Percentiles rank a stretch among this genome's conserved stretches.
phyloP scores from a whole-genome alignment of 1,139 yeast species.

The Geotrichum candidum region DNA sequence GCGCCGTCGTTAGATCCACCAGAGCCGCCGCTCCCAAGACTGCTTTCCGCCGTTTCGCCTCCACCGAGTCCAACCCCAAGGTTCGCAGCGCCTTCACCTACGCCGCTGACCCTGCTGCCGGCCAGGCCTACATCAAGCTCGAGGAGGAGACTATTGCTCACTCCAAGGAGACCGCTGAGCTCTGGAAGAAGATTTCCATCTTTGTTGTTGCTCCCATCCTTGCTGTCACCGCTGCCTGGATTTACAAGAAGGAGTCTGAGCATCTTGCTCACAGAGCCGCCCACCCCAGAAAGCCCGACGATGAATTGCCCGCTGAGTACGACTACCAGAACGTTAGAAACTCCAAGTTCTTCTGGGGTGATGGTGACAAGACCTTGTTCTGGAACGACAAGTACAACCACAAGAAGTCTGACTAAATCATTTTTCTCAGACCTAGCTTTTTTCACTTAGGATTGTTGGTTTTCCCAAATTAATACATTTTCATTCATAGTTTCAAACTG shows the following conservation, averaged over 20 bases:
- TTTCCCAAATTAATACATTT: background rate
- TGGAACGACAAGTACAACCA: constrained; percentile 92
- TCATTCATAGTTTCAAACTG: background rate
- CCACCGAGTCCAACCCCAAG: constrained; percentile 34
- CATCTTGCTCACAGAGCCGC: constrained; percentile 80
- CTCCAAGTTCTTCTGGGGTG: constrained; percentile 77
- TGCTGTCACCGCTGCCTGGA: constrained; percentile 68
- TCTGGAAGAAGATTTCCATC: constrained; percentile 83
- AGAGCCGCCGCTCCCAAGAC: constrained; percentile 21
- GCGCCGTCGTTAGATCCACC: constrained; percentile 20
- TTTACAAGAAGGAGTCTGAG: constrained; percentile 71
- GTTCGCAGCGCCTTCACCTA: constrained; percentile 34
- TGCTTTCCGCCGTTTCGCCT: constrained; percentile 19
- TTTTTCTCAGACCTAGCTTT: background rate
- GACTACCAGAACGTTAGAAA: constrained; percentile 87
- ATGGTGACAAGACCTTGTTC: constrained; percentile 94
- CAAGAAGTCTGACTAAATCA: constrained; percentile 26
- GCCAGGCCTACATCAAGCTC: constrained; percentile 45
- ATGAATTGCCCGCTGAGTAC: constrained; percentile 87
- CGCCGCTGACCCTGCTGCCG: constrained; percentile 47
- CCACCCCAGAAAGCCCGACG: constrained; percentile 53
- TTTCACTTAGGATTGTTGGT: background rate
- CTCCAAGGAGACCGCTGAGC: constrained; percentile 63
- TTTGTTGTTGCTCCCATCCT: constrained; percentile 80
- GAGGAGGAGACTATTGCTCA: constrained; percentile 65